A percentile compares a stretch with the other conserved stretches of the same genome.
Evolutionary conservation across 2,329 filamentous ascomycete genomes (phyloP).

Genomic region (Cordyceps javanica): DNA sequence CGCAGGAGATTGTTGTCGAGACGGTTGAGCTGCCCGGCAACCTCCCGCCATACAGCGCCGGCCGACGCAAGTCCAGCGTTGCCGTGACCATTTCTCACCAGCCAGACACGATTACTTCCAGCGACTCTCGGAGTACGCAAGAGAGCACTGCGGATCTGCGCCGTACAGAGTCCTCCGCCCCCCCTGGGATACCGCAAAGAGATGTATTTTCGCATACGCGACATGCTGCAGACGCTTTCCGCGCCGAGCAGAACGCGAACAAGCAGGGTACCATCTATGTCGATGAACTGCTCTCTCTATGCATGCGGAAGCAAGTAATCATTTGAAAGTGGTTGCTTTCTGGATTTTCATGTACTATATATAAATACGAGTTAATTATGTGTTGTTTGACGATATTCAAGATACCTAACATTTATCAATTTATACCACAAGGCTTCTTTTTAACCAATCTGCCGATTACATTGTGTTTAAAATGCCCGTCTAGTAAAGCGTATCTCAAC

Average conservation of each 20-base stretch:
- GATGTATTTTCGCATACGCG: not conserved
- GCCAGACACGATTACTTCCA: not conserved
- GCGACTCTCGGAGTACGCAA: not conserved
- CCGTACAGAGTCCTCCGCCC: not conserved
- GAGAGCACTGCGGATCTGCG: not conserved
- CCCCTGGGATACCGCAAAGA: not conserved
- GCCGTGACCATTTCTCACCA: not conserved
- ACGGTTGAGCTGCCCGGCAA: not conserved
- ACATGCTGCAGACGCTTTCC: conserved; percentile 8
- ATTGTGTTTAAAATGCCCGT: no score
- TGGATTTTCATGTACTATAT: not conserved
- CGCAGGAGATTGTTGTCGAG: conserved; percentile 48
- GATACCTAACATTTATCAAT: no score
- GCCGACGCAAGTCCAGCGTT: not conserved
- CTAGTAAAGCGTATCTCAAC: no score
- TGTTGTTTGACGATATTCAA: no score
- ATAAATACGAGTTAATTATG: no score
- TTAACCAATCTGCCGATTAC: no score
- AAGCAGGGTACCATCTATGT: conserved; percentile 14
- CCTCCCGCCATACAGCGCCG: not conserved
- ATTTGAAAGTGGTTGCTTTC: not conserved
- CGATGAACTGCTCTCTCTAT: conserved; percentile 18
- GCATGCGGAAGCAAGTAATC: conserved; percentile 14
- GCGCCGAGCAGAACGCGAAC: conserved; percentile 1
- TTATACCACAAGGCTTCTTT: no score